Percentiles rank a stretch among this genome's conserved stretches.
Conservation (phyloP, 441 rosid species). For the Erysimum cheiri region DNA sequence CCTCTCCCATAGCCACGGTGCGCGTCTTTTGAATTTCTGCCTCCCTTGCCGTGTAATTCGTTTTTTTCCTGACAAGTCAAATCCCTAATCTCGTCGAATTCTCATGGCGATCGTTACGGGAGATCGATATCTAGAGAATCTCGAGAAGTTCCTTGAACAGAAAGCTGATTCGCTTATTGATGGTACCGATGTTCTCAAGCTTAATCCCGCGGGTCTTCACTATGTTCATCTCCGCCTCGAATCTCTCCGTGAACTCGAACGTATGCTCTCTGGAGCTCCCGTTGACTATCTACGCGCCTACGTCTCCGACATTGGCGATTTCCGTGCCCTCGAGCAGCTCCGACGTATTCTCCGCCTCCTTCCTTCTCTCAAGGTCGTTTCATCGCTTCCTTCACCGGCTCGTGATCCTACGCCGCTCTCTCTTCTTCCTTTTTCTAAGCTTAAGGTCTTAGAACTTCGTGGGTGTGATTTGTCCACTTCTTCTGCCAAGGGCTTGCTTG, state of each 20-base stretch:
- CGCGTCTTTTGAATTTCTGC: background rate
- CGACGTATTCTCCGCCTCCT: constrained; percentile 82
- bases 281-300: constrained; percentile 97
- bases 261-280: constrained; percentile 84
- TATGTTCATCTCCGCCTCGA: constrained; percentile 93
- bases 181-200: constrained; percentile 72
- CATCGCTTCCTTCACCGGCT: constrained; percentile 71
- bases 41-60: too few species aligned
- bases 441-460: constrained; percentile 84
- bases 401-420: constrained; percentile 95
- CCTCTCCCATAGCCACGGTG: constrained; percentile 36
- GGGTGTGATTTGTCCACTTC: constrained; percentile 97
- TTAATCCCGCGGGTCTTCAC: constrained; percentile 94
- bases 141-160: constrained; percentile 76
- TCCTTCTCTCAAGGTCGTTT: constrained; percentile 83
- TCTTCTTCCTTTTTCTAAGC: constrained; percentile 76
- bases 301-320: constrained; percentile 94
- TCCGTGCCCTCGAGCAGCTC: constrained; percentile 96
- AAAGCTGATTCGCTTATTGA: constrained; percentile 80
- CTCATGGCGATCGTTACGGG: constrained; percentile 89
- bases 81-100: constrained; percentile 35
- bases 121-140: constrained; percentile 86
- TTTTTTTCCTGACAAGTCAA: background rate
- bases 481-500: constrained; percentile 90
- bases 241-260: constrained; percentile 83